Evolutionary conservation across 2,329 filamentous ascomycete genomes (phyloP).

Genomic region (Coniochaeta sp.): DNA sequence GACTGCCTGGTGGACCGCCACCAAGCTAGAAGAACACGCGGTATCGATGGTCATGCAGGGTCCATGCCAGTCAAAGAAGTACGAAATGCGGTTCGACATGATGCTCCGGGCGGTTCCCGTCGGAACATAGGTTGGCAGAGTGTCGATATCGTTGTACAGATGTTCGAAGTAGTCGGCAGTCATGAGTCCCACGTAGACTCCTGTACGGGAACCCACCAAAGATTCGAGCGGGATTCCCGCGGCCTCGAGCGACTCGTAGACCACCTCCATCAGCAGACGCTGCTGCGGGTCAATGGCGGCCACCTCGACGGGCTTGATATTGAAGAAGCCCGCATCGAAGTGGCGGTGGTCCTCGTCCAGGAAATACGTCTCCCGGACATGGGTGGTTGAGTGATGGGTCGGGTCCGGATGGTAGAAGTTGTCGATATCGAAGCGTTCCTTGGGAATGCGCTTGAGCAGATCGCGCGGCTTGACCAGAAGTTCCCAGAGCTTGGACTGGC

Average conservation of each 20-base stretch:
- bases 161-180: slow-evolving; percentile 17
- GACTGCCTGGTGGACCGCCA: slow-evolving; percentile 23
- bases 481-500: slow-evolving; percentile 8
- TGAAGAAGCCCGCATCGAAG: slow-evolving; percentile 33
- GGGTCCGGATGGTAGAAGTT: slow-evolving; percentile 16
- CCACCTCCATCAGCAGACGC: slow-evolving; percentile 29
- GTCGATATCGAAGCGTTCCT: slow-evolving; percentile 15
- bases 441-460: slow-evolving; percentile 5
- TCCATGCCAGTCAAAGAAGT: slow-evolving; percentile 30
- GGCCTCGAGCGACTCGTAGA: slow-evolving; percentile 33
- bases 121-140: slow-evolving; percentile 18
- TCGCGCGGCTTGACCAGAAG: too few relatives aligned
- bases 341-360: slow-evolving; percentile 17
- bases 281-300: slow-evolving; percentile 34
- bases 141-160: slow-evolving; percentile 15
- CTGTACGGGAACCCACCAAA: slow-evolving; percentile 20
- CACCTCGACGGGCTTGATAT: slow-evolving; percentile 30
- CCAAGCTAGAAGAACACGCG: slow-evolving; percentile 29
- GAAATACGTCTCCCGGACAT: slow-evolving; percentile 19
- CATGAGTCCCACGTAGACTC: slow-evolving; percentile 22
- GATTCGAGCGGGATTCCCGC: slow-evolving; percentile 24
- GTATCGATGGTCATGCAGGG: slow-evolving; percentile 25
- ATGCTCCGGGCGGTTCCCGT: slow-evolving; percentile 28
- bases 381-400: slow-evolving; percentile 11
- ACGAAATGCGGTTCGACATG: slow-evolving; percentile 27